Percentiles rank a stretch among this genome's conserved stretches.
Conservation (phyloP, 2,329 filamentous ascomycete species). For the Cercospora sp. region DNA sequence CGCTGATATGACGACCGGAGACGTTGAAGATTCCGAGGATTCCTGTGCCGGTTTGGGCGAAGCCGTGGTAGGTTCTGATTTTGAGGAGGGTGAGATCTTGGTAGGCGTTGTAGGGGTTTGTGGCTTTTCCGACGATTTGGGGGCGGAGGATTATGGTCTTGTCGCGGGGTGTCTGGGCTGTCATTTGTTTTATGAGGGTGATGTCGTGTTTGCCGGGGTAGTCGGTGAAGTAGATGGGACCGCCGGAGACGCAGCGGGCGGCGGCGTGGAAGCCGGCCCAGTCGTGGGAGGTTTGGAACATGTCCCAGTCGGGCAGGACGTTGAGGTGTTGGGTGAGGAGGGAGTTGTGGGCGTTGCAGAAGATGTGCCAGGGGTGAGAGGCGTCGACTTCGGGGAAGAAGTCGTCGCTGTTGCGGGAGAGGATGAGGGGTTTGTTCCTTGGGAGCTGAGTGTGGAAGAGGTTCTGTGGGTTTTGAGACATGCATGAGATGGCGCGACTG, state of each 20-base stretch:
- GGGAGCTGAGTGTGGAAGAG: slow-evolving; percentile 83
- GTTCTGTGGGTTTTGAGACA: slow-evolving; percentile 85
- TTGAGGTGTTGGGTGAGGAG: slow-evolving; percentile 83
- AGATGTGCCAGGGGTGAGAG: slow-evolving; percentile 92
- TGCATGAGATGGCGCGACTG: slow-evolving; percentile 82
- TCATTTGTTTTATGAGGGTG: slow-evolving; percentile 75
- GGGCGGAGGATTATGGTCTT: slow-evolving; percentile 81
- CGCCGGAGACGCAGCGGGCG: slow-evolving; percentile 83
- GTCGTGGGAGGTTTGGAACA: slow-evolving; percentile 67
- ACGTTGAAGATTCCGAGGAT: slow-evolving; percentile 87
- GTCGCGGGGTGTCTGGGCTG: slow-evolving; percentile 67
- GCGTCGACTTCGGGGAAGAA: slow-evolving; percentile 82
- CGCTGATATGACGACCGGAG: slow-evolving; percentile 60
- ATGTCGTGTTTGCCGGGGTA: slow-evolving; percentile 78
- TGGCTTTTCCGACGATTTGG: slow-evolving; percentile 68
- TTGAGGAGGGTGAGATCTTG: slow-evolving; percentile 73
- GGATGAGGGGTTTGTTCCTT: slow-evolving; percentile 68
- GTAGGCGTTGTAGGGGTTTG: slow-evolving; percentile 73
- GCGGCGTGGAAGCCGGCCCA: slow-evolving; percentile 87
- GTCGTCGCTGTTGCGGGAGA: slow-evolving; percentile 84
- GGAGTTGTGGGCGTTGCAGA: slow-evolving; percentile 86
- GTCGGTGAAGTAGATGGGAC: slow-evolving; percentile 93
- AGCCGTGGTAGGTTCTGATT: slow-evolving; percentile 74
- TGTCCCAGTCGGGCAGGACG: slow-evolving; percentile 79
- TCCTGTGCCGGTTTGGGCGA: slow-evolving; percentile 66